Evolutionary conservation across 148 eudicot genomes (phyloP).

Genomic region (Camellia japonica): DNA sequence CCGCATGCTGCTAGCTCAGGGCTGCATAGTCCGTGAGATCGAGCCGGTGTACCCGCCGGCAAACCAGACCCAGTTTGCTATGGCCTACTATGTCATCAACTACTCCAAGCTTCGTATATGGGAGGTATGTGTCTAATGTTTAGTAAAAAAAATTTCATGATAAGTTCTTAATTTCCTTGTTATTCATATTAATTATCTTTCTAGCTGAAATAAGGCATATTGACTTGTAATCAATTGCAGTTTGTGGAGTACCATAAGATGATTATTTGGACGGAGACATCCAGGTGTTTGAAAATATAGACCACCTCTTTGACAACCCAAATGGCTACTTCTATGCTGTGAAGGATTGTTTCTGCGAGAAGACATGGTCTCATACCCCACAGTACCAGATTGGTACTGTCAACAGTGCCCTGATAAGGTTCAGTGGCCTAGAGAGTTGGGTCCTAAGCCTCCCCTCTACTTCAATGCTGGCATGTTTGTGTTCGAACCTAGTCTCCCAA

Average conservation of each 20-base stretch:
- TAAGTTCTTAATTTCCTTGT: no score
- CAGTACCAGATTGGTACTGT: constrained; percentile 31
- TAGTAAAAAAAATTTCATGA: no score
- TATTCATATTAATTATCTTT: no score
- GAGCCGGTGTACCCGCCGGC: constrained; percentile 65
- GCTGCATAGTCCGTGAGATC: constrained; percentile 67
- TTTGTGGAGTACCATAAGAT: constrained; percentile 17
- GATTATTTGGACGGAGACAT: constrained; percentile 44
- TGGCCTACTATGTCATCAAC: constrained; percentile 81
- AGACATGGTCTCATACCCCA: constrained; percentile 35
- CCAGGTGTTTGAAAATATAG: constrained; percentile 34
- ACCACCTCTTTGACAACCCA: constrained; percentile 30
- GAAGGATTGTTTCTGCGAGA: constrained; percentile 43
- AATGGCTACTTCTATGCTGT: constrained; percentile 35
- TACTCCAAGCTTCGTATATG: constrained; percentile 84
- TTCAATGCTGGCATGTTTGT: constrained; percentile 49
- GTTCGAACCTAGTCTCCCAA: constrained; percentile 35
- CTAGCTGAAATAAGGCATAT: no score
- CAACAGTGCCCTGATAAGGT: constrained; percentile 35
- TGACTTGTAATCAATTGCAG: background rate
- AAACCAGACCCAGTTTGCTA: constrained; percentile 69
- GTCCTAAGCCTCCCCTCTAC: constrained; percentile 35
- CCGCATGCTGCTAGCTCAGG: constrained; percentile 56
- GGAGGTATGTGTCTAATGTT: constrained; percentile 41
- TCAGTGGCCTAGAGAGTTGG: constrained; percentile 30